A percentile compares a stretch with the other conserved stretches of the same genome.
Evolutionary conservation across 352 stramenopile genomes (phyloP).

Genomic region (Thalassiosira hispida): DNA sequence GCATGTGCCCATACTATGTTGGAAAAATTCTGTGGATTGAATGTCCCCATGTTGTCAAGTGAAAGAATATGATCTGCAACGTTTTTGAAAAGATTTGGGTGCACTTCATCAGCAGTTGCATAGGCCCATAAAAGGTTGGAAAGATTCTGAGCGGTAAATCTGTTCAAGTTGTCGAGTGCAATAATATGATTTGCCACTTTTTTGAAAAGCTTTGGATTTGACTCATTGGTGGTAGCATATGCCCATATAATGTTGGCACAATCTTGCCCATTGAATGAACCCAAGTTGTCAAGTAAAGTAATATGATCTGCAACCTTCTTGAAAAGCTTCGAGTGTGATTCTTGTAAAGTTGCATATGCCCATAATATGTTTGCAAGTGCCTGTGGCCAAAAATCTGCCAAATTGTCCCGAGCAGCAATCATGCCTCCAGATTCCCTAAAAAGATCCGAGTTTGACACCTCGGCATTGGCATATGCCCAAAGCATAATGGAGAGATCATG

Average conservation of each 20-base stretch:
- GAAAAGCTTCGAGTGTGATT: constrained; percentile 10
- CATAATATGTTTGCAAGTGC: background rate
- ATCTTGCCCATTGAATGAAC: background rate
- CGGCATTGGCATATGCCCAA: constrained; percentile 9
- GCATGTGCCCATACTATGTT: constrained; percentile 8
- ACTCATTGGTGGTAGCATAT: background rate
- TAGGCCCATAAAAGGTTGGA: too few species aligned
- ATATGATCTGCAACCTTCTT: constrained; percentile 10
- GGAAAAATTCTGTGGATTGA: constrained; percentile 1
- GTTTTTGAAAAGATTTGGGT: constrained; percentile 5
- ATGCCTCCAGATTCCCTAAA: background rate
- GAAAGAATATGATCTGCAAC: constrained; percentile 7
- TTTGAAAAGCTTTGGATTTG: constrained; percentile 3
- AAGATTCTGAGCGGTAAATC: constrained; percentile 12
- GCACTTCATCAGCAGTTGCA: background rate
- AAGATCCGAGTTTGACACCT: background rate
- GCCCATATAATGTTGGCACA: background rate
- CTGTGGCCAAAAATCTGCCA: constrained; percentile 7
- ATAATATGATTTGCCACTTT: background rate
- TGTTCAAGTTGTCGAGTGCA: background rate
- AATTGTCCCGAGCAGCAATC: background rate
- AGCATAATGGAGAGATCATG: constrained; percentile 6
- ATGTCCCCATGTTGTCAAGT: background rate
- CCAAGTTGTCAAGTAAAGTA: background rate
- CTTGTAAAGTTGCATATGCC: background rate